Evolutionary conservation across 306 rosid species (phyloP), one percentile per base, ranked within the genome.

Genomic region (Hippophae gyantsensis): DNA sequence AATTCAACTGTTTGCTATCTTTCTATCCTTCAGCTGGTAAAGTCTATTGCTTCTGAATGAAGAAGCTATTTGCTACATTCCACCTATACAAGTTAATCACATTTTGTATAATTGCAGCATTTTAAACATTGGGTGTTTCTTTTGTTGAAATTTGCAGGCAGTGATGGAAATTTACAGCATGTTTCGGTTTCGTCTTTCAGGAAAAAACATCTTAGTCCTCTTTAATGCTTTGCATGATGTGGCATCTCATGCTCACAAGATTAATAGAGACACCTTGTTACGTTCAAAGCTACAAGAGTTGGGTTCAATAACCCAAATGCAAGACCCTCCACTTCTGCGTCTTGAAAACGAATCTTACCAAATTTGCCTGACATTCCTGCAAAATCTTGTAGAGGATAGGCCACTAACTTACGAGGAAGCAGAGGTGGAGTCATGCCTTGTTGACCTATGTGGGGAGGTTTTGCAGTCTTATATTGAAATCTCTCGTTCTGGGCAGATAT

Each of bases 281-380:
- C 97, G 97, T 51, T 76, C 95, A 63, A 89, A 76, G 85, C 90
- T 93, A 59, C 97, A 76, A 72, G 99, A 93, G 72, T 83, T 86
- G 67, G 90, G 90, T 58, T 57, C 99, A 18, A 58, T 93, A 74
- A 84, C 95, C 50, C 97, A 93, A 79, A 93, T 93, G 97, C 99
- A 88, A 77, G 99, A 93, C 63, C 99, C 99, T 44, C 99, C 99
- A 9, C 69, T 93, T 56, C 72, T 93, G 63, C 99, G 99, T 18
- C 92, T 93, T 18, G 99, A 93, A 74, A 93, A 83, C 5, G 99
- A 89, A 59, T 79, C 99, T 1, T 93, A 84, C 79, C 97, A 93
- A 77, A 77, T 71, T 54, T 89, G 97, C 83, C 96, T 93, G 62
- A 80, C 99, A 48, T 80, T 84, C 58, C 68, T 93, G 74, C 95